Conservation (phyloP, 371 early-diverging fungal species). For the Parasitella parasitica region DNA sequence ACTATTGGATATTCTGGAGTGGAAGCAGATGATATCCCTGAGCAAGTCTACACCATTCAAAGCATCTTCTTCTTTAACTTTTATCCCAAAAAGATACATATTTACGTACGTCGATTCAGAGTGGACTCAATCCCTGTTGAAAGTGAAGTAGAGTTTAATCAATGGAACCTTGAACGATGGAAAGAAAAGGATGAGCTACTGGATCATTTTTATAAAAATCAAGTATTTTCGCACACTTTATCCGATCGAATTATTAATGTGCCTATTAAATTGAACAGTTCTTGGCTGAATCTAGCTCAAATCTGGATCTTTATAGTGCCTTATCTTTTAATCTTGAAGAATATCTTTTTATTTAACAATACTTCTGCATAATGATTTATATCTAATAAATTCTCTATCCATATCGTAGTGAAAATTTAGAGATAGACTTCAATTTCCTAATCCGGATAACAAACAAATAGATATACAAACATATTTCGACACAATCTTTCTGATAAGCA, state of each 20-base stretch:
- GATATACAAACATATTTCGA: not conserved
- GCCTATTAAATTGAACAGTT: constrained; percentile 27
- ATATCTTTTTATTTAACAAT: not conserved
- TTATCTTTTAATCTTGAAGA: constrained; percentile 24
- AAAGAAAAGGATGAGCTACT: constrained; percentile 84
- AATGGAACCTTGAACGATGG: constrained; percentile 80
- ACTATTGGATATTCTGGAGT: constrained; percentile 88
- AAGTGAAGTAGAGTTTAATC: constrained; percentile 60
- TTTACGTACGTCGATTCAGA: constrained; percentile 69
- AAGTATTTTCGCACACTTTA: not conserved
- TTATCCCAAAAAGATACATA: constrained; percentile 72
- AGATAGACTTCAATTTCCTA: not conserved
- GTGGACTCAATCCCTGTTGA: constrained; percentile 53
- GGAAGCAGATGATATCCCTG: constrained; percentile 64
- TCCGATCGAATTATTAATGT: constrained; percentile 7
- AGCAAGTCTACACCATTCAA: constrained; percentile 69
- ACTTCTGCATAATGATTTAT: not conserved
- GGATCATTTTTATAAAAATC: constrained; percentile 69
- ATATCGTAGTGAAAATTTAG: not conserved
- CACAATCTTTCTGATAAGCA: not conserved
- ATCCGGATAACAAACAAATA: not conserved
- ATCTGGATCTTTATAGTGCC: constrained; percentile 34
- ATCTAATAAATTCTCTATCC: not conserved
- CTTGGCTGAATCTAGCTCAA: constrained; percentile 25
- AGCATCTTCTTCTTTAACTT: constrained; percentile 65